phyloP scores from a whole-genome alignment of 2,329 filamentous ascomycete species.

The Phyllosticta citribraziliensis region DNA sequence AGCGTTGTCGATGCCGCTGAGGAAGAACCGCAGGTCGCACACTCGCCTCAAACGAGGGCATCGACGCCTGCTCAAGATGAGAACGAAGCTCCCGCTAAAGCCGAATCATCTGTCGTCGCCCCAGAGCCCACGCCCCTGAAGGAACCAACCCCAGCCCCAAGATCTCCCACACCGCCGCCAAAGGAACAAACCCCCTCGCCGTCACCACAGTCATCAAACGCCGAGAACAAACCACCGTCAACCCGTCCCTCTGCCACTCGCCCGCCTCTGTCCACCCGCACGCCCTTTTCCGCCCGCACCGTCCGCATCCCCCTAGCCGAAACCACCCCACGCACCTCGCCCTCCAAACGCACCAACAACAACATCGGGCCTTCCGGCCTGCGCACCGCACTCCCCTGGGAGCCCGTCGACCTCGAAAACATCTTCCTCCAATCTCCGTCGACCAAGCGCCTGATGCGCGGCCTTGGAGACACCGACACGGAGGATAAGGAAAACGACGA shows the following conservation, averaged over 20 bases:
- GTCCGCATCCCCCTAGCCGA: slow-evolving; percentile 28
- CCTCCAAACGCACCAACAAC: slow-evolving; percentile 29
- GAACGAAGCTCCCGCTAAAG: not conserved
- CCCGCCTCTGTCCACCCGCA: slow-evolving; percentile 12
- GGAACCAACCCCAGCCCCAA: not conserved
- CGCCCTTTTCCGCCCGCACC: slow-evolving; percentile 2
- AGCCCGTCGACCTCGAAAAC: slow-evolving; percentile 63
- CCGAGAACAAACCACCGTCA: slow-evolving; percentile 69
- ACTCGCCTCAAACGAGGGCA: not conserved
- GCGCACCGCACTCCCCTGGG: slow-evolving; percentile 54
- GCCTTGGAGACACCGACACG: not conserved
- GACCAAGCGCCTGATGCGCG: slow-evolving; percentile 15
- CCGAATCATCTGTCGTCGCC: not conserved
- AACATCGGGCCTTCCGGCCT: slow-evolving; percentile 37
- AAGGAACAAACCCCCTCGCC: slow-evolving; percentile 45
- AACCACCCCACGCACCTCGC: slow-evolving; percentile 27
- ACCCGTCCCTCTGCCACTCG: slow-evolving; percentile 42
- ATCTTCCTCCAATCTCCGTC: slow-evolving; percentile 46
- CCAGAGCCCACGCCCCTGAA: not conserved
- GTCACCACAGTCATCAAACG: slow-evolving; percentile 68
- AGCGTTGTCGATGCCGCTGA: not conserved
- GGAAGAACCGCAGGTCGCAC: not conserved
- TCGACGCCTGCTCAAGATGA: not conserved
- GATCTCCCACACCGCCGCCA: slow-evolving; percentile 1
- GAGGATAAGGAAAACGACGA: slow-evolving; percentile 18